Percentiles rank a stretch among this genome's conserved stretches.
Conservation (phyloP, 2,329 filamentous ascomycete species). For the Calonectria pauciramosa region DNA sequence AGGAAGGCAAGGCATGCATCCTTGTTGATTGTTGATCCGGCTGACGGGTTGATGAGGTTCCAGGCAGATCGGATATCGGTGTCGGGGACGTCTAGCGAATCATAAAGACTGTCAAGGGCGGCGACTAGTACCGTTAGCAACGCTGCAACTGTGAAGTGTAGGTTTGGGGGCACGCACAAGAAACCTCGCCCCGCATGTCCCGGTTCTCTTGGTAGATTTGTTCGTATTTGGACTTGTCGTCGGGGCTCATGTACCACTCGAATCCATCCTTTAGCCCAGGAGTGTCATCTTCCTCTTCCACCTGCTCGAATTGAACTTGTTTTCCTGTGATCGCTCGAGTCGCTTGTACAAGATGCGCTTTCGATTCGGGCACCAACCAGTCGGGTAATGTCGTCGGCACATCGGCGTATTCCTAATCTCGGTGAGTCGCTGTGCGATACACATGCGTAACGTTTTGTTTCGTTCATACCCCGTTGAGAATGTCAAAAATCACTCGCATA, state of each 20-base stretch:
- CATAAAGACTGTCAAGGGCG: conserved; percentile 86
- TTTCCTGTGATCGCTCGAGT: conserved; percentile 83
- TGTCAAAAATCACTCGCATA: conserved; percentile 97
- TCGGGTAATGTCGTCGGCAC: conserved; percentile 90
- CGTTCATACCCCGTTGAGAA: conserved; percentile 87
- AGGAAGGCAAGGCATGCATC: conserved; percentile 95
- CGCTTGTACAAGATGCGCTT: conserved; percentile 90
- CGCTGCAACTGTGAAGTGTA: background rate
- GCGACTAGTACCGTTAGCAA: conserved; percentile 68
- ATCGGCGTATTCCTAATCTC: conserved; percentile 82
- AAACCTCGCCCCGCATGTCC: conserved; percentile 86
- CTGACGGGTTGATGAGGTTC: conserved; percentile 97
- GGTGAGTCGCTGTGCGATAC: conserved; percentile 30
- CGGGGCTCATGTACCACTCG: conserved; percentile 98
- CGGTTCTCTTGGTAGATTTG: conserved; percentile 96
- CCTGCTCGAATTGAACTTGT: conserved; percentile 85
- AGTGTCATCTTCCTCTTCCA: conserved; percentile 86
- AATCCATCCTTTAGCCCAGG: conserved; percentile 94
- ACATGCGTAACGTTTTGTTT: background rate
- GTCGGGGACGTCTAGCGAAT: conserved; percentile 79
- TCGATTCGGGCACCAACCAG: conserved; percentile 97
- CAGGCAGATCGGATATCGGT: conserved; percentile 91
- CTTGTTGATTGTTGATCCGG: conserved; percentile 87
- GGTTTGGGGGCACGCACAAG: conserved; percentile 68
- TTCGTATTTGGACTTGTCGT: conserved; percentile 94